Conservation (phyloP, 768 basidiomycete species). For the Pisolithus marmoratus region DNA sequence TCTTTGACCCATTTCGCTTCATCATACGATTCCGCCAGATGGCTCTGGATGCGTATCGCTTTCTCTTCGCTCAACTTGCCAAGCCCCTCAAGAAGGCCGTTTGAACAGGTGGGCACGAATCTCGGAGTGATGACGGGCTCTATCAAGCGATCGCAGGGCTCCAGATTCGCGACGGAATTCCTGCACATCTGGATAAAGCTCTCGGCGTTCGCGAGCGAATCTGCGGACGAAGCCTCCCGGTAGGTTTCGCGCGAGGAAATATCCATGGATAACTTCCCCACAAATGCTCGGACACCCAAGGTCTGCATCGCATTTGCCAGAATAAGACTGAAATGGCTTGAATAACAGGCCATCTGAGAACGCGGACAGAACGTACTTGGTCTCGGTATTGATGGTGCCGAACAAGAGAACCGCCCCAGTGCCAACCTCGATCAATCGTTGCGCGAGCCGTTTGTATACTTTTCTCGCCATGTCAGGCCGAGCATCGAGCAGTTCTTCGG, state of each 20-base stretch:
- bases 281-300: slow-evolving; percentile 69
- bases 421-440: slow-evolving; percentile 64
- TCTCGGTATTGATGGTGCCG: slow-evolving; percentile 76
- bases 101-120: slow-evolving; percentile 85
- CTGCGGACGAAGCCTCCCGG: slow-evolving; percentile 49
- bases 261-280: slow-evolving; percentile 94
- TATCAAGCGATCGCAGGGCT: slow-evolving; percentile 46
- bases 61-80: slow-evolving; percentile 45
- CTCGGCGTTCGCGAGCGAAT: slow-evolving; percentile 45
- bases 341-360: neutral
- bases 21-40: slow-evolving; percentile 76
- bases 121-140: slow-evolving; percentile 85
- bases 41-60: slow-evolving; percentile 65
- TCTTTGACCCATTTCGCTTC: slow-evolving; percentile 66
- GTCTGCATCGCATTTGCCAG: slow-evolving; percentile 70
- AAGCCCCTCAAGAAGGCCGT: slow-evolving; percentile 59
- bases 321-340: slow-evolving; percentile 48
- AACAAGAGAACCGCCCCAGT: slow-evolving; percentile 76
- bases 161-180: slow-evolving; percentile 34
- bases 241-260: slow-evolving; percentile 68
- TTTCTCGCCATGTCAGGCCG: slow-evolving; percentile 52
- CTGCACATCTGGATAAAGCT: slow-evolving; percentile 54
- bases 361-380: slow-evolving; percentile 55
- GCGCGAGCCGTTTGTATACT: slow-evolving; percentile 65
- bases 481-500: slow-evolving; percentile 69